Base-by-base conservation (phyloP, 2,329 filamentous ascomycete species). In the Ophiostoma sp. region DNA sequence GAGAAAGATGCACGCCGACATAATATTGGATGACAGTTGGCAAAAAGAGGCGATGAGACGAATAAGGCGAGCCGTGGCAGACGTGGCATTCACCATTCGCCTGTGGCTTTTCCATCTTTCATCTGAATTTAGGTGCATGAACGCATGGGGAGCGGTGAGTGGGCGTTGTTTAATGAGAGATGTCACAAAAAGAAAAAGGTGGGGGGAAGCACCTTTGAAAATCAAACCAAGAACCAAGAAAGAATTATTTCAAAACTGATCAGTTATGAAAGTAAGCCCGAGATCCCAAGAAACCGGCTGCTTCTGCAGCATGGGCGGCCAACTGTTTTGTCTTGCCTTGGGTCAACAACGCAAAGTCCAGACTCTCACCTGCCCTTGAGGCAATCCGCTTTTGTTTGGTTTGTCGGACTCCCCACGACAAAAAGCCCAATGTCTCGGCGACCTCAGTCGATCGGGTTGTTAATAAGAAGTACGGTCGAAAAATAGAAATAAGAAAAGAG, bases 351-450 rank as follows among this genome's bases (percentile, higher is more conserved):
- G 17, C 17, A 61, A 61, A n/a, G 3, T 52, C 22, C 48, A n/a
- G 22, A 22, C 17, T 25, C 39, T 42, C 39, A 42, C 50, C 48
- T 17, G 19, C n/a, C 48, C 19, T 28, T 19, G 28, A 61, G 28
- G 57, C 57, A 61, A 17, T 17, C 57, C 31, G 36, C 57, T 17
- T 28, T 55, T 5, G n/a, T n/a, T 28, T 31, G 28, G 2, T 33
- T 28, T 11, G 17, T 8, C 1, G 22, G 33, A n/a, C 12, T 68
- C 39, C 22, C n/a, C 63, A 31, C 42, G 42, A 68, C 28, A 31
- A 33, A 50, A 28, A 19, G 22, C 22, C 28, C 28, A 50, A 15
- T 69, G 66, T 69, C 66, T 69, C 66, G 66, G 45, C 17, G 66
- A 39, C 45, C 45, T 50, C 8, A 1, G 48, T 36, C 8, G 45